Evolutionary conservation across 2,329 filamentous ascomycete genomes (phyloP).

Genomic region (Ascochyta pisi): DNA sequence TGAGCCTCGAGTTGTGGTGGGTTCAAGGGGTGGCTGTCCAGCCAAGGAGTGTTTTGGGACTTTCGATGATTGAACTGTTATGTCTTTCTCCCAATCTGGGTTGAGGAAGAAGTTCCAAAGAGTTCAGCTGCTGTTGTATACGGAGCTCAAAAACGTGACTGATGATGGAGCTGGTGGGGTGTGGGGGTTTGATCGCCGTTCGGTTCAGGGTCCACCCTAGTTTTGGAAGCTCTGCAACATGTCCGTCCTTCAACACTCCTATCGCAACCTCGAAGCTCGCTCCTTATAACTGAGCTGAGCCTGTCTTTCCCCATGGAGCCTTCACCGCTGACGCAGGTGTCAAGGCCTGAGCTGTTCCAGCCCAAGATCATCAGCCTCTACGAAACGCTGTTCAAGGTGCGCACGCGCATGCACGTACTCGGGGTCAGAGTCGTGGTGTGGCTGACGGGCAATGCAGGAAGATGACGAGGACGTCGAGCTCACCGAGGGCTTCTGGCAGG

Average conservation of each 20-base stretch:
- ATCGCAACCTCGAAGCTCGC: slow-evolving; percentile 7
- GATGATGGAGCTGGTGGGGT: slow-evolving; percentile 11
- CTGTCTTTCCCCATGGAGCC: slow-evolving; percentile 69
- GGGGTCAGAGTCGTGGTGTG: not conserved
- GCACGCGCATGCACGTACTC: slow-evolving; percentile 39
- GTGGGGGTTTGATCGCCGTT: slow-evolving; percentile 15
- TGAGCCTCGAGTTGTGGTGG: too few species aligned
- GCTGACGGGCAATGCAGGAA: slow-evolving; percentile 49
- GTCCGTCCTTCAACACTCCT: slow-evolving; percentile 5
- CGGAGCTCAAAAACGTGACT: slow-evolving; percentile 9
- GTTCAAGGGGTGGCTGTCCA: too few species aligned
- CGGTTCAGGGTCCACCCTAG: slow-evolving; percentile 11
- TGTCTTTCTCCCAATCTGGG: too few species aligned
- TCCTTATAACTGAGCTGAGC: not conserved
- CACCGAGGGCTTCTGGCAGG: slow-evolving; percentile 91
- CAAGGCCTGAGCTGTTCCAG: slow-evolving; percentile 86
- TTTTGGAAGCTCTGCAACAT: slow-evolving; percentile 17
- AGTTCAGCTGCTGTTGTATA: too few species aligned
- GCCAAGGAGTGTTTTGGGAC: too few species aligned
- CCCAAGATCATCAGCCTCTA: slow-evolving; percentile 94
- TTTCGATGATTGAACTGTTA: too few species aligned
- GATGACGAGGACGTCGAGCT: slow-evolving; percentile 69
- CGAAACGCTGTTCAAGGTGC: slow-evolving; percentile 74
- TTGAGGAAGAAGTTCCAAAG: too few species aligned
- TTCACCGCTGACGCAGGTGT: slow-evolving; percentile 92